These are phyloP conservation scores for Petrea volubilis DNA, from an alignment of 257 asterid species.

Conservation along the genomic window DNA sequence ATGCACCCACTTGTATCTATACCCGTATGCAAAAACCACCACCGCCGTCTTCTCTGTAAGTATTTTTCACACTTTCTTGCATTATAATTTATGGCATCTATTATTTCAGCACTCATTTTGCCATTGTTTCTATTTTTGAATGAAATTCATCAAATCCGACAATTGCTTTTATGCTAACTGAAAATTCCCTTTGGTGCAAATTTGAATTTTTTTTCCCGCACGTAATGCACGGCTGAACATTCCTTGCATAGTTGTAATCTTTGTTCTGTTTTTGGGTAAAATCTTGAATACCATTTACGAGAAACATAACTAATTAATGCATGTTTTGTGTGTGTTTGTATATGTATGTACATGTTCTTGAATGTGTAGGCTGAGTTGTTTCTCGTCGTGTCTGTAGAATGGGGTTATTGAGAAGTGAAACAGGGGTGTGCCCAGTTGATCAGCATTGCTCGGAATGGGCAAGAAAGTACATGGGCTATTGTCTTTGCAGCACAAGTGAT, in stretches of 20 bases:
- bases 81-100: not conserved
- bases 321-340: not conserved
- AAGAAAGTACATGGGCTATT: constrained; percentile 27
- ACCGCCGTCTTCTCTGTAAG: constrained; percentile 24
- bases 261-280: not conserved
- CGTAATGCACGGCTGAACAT: not conserved
- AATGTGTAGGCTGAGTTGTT: not conserved
- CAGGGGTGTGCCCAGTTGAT: constrained; percentile 36
- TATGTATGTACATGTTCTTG: not conserved
- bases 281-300: not conserved
- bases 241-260: not conserved
- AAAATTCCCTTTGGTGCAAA: not conserved
- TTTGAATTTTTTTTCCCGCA: not conserved
- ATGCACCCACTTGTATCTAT: not conserved
- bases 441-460: constrained; percentile 45
- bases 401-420: constrained; percentile 27
- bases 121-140: not conserved
- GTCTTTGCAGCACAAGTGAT: constrained; percentile 39
- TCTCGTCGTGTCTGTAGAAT: not conserved
- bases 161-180: not conserved
- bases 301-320: not conserved
- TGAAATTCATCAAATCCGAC: constrained; percentile 13
- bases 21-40: not conserved
- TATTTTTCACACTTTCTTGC: not conserved
- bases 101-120: not conserved